phyloP scores from a whole-genome alignment of 2,329 filamentous ascomycete genomes.

The Penicillium corylophilum region DNA sequence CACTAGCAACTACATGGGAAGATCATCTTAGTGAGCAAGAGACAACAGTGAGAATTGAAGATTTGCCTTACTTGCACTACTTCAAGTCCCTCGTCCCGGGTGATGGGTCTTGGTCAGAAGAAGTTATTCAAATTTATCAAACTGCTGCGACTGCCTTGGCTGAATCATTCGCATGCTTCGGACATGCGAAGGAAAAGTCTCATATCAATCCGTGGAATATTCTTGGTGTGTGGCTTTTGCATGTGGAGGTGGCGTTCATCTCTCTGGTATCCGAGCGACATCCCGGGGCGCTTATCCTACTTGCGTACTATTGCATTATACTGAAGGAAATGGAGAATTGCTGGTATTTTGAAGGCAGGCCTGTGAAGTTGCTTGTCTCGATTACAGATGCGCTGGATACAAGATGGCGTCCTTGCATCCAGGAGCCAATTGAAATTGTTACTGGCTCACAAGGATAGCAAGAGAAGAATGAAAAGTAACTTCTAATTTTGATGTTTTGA shows the following conservation, averaged over 20 bases:
- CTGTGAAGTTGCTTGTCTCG: conserved; percentile 1
- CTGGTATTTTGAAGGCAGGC: conserved; percentile 9
- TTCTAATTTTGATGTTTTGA: no score
- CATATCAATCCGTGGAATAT: conserved; percentile 29
- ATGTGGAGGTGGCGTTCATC: conserved; percentile 33
- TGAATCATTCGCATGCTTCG: conserved; percentile 8
- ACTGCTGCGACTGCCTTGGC: conserved; percentile 7
- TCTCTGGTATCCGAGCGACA: conserved; percentile 30
- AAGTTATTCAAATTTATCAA: conserved; percentile 2
- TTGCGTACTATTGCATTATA: conserved; percentile 35
- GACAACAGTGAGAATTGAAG: conserved; percentile 1
- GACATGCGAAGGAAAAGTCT: conserved; percentile 12
- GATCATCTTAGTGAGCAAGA: no score
- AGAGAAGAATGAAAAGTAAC: not conserved
- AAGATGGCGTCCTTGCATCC: conserved; percentile 3
- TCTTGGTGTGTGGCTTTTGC: conserved; percentile 38
- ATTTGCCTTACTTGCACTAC: conserved; percentile 1
- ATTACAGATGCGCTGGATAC: conserved; percentile 4
- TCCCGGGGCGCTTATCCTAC: conserved; percentile 36
- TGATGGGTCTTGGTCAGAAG: conserved; percentile 1
- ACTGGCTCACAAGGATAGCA: not conserved
- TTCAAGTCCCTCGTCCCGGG: conserved; percentile 8
- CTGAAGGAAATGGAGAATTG: conserved; percentile 4
- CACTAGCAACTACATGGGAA: conserved; percentile 29
- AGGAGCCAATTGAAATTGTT: conserved; percentile 3